Base-by-base conservation (phyloP, 2,329 filamentous ascomycete genomes). In the Macrophomina phaseolina region DNA sequence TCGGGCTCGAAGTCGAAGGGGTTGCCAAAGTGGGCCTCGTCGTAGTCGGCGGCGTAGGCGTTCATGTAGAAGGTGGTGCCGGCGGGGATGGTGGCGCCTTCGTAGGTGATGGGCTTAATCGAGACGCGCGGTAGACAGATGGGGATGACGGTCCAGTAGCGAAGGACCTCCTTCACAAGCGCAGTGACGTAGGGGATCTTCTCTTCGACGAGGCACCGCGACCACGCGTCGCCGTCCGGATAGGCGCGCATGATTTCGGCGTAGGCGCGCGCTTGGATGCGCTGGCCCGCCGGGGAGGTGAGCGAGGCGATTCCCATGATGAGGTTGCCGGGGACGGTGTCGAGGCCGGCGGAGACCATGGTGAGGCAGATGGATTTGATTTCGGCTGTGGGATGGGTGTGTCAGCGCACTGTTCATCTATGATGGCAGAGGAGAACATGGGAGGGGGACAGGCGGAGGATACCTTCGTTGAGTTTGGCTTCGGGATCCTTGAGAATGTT, bases 41-140 rank as follows among this genome's bases (percentile, higher is more conserved):
- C 91, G 76, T 91, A 92, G 77, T 93, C 85, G 32, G 90, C 91
- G 0, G 89, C 90, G 77, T 90, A 93, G 9, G 90, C 89, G 72
- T 93, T 82, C 90, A 94, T 90, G 78, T 93, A 93, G 71, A 94
- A 93, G 1, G 89, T 92, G 0, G 90, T 93, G 1, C 90, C 90
- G 0, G 90, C 85, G 0, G 92, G 92, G 45, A 95, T 91, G 1
- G 84, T 80, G 0, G 87, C 82, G 16, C 87, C 87, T 30, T 91
- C 82, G 79, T 89, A 94, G 4, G 85, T 81, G 66, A 94, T 91
- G 68, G 91, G 89, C 70, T 89, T 91, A 74, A 91, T 90, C 68
- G 84, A 90, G 16, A 87, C 87, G 3, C 92, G 83, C 0, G 92
- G 92, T 0, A 95, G 83, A 71, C 89, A 92, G 71, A 95, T 90